A percentile compares a stretch with the other conserved stretches of the same genome.
Evolutionary conservation across 2,329 filamentous ascomycete species (phyloP).

Genomic region (Orbilia quercus): DNA sequence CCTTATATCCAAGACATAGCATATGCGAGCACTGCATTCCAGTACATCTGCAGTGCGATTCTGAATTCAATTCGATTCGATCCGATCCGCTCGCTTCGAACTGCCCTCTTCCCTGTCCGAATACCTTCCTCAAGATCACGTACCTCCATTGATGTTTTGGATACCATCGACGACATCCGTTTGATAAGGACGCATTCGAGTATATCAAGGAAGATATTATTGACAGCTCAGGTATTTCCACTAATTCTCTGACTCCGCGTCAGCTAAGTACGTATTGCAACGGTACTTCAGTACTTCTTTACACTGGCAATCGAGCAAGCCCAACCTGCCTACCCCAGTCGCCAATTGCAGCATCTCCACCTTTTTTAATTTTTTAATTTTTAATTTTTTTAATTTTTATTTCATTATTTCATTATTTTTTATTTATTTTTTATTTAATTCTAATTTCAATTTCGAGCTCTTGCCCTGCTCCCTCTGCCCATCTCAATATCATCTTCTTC

Average conservation of each 20-base stretch:
- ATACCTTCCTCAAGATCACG: slow-evolving; percentile 39
- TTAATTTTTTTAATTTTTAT: slow-evolving; percentile 8
- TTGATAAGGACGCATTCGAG: too few relatives aligned
- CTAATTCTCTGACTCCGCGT: slow-evolving; percentile 23
- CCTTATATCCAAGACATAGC: too few relatives aligned
- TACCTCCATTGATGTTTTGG: slow-evolving; percentile 34
- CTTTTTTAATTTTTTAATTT: slow-evolving; percentile 16
- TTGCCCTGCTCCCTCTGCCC: not conserved
- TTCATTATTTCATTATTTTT: slow-evolving; percentile 6
- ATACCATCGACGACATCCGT: slow-evolving; percentile 33
- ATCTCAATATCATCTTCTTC: not conserved
- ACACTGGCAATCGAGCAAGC: slow-evolving; percentile 28
- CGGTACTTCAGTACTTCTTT: too few relatives aligned
- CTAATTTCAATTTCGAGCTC: slow-evolving; percentile 11
- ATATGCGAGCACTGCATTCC: too few relatives aligned
- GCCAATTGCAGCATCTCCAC: slow-evolving; percentile 44
- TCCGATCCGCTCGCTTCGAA: slow-evolving; percentile 47
- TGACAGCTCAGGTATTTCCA: slow-evolving; percentile 49
- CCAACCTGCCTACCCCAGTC: slow-evolving; percentile 31
- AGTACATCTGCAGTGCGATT: too few relatives aligned
- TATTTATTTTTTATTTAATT: slow-evolving; percentile 2
- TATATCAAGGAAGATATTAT: too few relatives aligned
- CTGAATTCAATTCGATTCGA: too few relatives aligned
- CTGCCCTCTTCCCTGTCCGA: slow-evolving; percentile 23
- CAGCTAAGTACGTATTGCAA: slow-evolving; percentile 1